Evolutionary conservation across 257 asterid genomes (phyloP), one percentile per base, ranked within the genome.

Genomic region (Capsicum rhomboideum): DNA sequence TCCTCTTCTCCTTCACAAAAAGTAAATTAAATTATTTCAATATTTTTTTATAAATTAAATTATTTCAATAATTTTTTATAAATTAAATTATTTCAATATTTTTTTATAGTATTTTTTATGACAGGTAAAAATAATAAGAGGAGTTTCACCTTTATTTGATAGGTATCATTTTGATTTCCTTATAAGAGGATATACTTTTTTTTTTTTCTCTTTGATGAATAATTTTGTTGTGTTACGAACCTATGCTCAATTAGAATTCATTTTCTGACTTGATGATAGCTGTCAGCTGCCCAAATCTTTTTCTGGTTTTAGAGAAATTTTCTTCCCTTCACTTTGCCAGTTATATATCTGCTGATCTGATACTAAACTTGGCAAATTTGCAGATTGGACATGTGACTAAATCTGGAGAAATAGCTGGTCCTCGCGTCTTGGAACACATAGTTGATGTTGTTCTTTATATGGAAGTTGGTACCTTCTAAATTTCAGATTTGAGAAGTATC

Each of bases 311-410:
- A 21, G 6, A 21, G 34, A 72, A 72, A 4, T 44, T 9, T 44
- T 6, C 7, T 26, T 74, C 54, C 18, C 31, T 74, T 46, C 17
- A 4, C 26, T 26, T 26, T 75, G 44, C 44, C 40, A 50, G 81
- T 49, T 75, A 75, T 26, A 26, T 28, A 31, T 54, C 40, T 16
- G 7, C 74, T 17, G 58, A 68, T 79, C 18, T 82, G n/a, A 59
- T 79, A 56, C 37, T 31, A 82, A 74, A 83, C 52, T 84, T 17
- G 46, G 82, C n/a, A 16, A 50, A 26, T 69, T 86, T 90, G 90
- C 90, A 94, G 98, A 88, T 90, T 85, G 99, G 99, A 12, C 99
- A 96, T 86, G 98, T 94, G 89, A 96, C 95, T 28, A 96, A 96
- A 90, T 83, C 95, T 82, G 98, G 99, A 87, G 98, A 96, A 28